Base-by-base conservation (phyloP, 495 filamentous ascomycete genomes). In the Paragyromitra xinjiangensis region DNA sequence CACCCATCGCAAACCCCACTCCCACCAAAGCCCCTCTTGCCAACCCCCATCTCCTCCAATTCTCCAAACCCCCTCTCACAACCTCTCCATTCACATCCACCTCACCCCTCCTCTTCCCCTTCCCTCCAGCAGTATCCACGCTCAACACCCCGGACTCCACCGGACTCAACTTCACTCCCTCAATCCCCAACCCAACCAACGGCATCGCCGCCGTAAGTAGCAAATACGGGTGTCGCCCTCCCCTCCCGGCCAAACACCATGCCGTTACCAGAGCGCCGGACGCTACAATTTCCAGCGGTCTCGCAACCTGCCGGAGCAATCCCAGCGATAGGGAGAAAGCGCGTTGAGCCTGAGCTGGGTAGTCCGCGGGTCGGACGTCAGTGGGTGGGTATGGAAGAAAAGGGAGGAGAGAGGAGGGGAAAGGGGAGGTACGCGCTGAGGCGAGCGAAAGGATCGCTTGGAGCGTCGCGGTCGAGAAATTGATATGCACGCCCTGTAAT, bases 161-260 rank as follows among this genome's bases (percentile, higher is more conserved):
- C 81, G 83, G 85, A 64, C 75, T 81, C 70, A 84, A 55, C 40
- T 37, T 62, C 9, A 39, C 24, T 14, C 84, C 83, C 59, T 84
- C 83, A 22, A 83, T 84, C 34, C 83, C 84, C 40, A 86, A 82
- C 50, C 84, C 84, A 0, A 87, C 6, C 0, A 83, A 81, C 3
- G 88, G 85, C 34, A 82, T 75, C 14, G 87, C 80, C 24, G 82
- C 83, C 69, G 89, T 88, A 86, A 90, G 91, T 5, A 92, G 71
- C 19, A 93, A 85, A 77, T 91, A 93, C 0, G 91, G 91, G 77
- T 93, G 91, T 55, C 89, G 85, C 42, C 86, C 85, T 26, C 87
- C 86, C 4, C 83, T 80, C 0, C 91, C 89, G 6, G 90, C 90
- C 69, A 91, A 82, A 51, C 83, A 78, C 84, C 86, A 93, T 4